Conservation (phyloP, 1,284 basidiomycete genomes). For the Melampsora medusae region DNA sequence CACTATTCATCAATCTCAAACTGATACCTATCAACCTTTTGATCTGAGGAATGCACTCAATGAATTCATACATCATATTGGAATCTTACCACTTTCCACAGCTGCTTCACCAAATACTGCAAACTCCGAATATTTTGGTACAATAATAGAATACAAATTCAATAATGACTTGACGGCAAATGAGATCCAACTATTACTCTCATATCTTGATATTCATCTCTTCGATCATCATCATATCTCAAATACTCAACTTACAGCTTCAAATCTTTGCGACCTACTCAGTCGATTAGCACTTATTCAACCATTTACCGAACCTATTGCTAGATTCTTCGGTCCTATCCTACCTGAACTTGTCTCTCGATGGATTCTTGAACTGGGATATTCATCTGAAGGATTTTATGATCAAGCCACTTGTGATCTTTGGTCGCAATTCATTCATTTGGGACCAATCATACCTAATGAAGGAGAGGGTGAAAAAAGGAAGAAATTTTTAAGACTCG, state of each 20-base stretch:
- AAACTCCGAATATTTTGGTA: not conserved
- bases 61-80: conserved; percentile 30
- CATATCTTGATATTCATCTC: conserved; percentile 2
- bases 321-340: conserved; percentile 26
- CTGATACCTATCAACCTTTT: not conserved
- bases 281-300: conserved; percentile 21
- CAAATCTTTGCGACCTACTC: conserved; percentile 16
- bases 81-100: conserved; percentile 33
- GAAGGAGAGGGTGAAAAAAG: conserved; percentile 9
- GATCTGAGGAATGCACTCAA: conserved; percentile 22
- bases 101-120: conserved; percentile 21
- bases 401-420: not conserved
- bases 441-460: not conserved
- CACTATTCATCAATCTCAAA: not conserved
- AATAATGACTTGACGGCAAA: conserved; percentile 11
- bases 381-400: conserved; percentile 11
- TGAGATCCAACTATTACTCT: conserved; percentile 11
- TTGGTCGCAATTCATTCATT: not conserved
- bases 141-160: conserved; percentile 7
- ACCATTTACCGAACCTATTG: conserved; percentile 30
- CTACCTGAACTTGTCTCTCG: conserved; percentile 34
- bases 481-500: conserved; percentile 14
- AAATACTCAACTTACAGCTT: conserved; percentile 1
- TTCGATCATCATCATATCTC: not conserved
- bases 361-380: conserved; percentile 21